phyloP scores from a whole-genome alignment of 2,329 filamentous ascomycete species.

The Penicillium palitans region DNA sequence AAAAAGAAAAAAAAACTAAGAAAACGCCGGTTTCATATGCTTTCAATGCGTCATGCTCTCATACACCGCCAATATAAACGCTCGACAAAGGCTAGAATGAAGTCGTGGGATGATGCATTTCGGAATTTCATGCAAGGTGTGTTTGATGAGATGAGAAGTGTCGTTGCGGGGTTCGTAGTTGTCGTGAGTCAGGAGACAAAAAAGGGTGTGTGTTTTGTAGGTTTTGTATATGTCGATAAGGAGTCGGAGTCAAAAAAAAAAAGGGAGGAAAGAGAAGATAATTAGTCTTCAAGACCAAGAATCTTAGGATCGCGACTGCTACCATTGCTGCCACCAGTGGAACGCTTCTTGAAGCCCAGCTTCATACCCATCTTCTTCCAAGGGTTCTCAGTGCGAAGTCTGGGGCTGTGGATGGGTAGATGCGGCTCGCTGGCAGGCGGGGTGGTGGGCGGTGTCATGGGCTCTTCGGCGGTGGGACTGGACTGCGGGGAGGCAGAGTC shows the following conservation, averaged over 20 bases:
- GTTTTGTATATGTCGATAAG: neutral
- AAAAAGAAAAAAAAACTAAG: slow-evolving; percentile 14
- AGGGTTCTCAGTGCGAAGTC: slow-evolving; percentile 47
- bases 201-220: slow-evolving; percentile 2
- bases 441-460: slow-evolving; percentile 54
- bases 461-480: slow-evolving; percentile 43
- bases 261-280: neutral
- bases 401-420: slow-evolving; percentile 39
- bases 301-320: slow-evolving; percentile 24
- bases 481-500: slow-evolving; percentile 48
- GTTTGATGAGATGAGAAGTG: slow-evolving; percentile 13
- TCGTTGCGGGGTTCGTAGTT: slow-evolving; percentile 8
- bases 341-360: slow-evolving; percentile 46
- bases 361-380: slow-evolving; percentile 57
- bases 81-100: slow-evolving; percentile 23
- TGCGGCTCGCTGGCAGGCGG: slow-evolving; percentile 49
- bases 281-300: slow-evolving; percentile 24
- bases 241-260: neutral
- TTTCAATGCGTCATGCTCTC: slow-evolving; percentile 30
- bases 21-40: slow-evolving; percentile 27
- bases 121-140: slow-evolving; percentile 14
- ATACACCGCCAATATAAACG: slow-evolving; percentile 31
- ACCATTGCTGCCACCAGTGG: slow-evolving; percentile 23
- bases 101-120: slow-evolving; percentile 19
- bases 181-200: slow-evolving; percentile 1